Evolutionary conservation across 306 rosid genomes (phyloP).

Genomic region (Vicia villosa): DNA sequence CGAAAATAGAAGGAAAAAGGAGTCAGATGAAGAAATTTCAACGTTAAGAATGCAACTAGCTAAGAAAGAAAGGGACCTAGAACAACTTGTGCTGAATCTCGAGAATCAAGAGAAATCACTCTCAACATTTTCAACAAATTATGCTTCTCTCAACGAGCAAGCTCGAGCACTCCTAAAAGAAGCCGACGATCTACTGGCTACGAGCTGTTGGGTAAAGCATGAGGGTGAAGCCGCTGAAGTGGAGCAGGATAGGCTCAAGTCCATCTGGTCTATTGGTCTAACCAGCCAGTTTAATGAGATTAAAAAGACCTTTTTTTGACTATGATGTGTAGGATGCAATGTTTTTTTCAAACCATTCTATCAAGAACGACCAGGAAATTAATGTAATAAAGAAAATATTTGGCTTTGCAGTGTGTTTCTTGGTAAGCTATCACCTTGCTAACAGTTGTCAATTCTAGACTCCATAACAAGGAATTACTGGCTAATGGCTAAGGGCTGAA

Average conservation of each 20-base stretch:
- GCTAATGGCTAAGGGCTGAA: too few relatives aligned
- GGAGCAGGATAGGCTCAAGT: neutral
- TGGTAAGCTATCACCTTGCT: too few relatives aligned
- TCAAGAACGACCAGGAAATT: too few relatives aligned
- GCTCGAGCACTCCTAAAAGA: neutral
- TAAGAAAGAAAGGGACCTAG: neutral
- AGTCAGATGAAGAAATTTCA: slow-evolving; percentile 8
- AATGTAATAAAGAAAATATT: too few relatives aligned
- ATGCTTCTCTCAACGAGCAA: neutral
- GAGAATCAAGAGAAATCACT: neutral
- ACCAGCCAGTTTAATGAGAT: neutral
- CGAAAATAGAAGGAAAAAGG: neutral
- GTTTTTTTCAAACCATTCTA: too few relatives aligned
- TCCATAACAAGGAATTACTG: too few relatives aligned
- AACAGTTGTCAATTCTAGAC: too few relatives aligned
- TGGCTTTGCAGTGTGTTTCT: too few relatives aligned
- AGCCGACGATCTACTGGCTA: neutral
- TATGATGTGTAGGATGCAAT: too few relatives aligned
- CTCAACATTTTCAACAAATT: neutral
- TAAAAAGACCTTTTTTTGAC: too few relatives aligned
- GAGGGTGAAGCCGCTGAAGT: neutral
- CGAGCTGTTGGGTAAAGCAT: neutral
- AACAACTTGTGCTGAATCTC: slow-evolving; percentile 6
- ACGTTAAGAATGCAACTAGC: neutral
- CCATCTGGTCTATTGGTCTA: neutral